These are phyloP conservation scores for Aspergillus felis DNA, from an alignment of 2,329 filamentous ascomycete genomes.

Conservation along the genomic window DNA sequence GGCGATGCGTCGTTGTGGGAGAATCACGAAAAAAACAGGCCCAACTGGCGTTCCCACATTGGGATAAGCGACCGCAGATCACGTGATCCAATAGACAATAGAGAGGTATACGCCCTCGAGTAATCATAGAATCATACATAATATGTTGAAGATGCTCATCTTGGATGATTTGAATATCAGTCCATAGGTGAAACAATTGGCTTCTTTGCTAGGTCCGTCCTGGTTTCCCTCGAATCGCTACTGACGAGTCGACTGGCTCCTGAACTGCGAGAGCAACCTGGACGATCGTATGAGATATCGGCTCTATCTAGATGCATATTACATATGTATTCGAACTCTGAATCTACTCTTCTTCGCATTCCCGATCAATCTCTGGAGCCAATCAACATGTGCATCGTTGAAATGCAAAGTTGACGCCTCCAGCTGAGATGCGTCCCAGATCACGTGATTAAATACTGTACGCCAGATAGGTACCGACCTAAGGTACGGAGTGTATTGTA, in stretches of 20 bases:
- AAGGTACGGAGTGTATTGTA: background rate
- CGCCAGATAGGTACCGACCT: no score
- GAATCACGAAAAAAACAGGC: constrained; percentile 31
- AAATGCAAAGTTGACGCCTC: background rate
- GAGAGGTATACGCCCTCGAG: background rate
- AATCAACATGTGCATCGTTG: background rate
- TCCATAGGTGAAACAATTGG: background rate
- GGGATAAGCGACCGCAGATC: constrained; percentile 34
- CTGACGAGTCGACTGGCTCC: background rate
- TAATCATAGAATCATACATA: background rate
- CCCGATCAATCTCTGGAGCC: background rate
- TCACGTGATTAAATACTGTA: background rate
- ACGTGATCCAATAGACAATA: constrained; percentile 18
- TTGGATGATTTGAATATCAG: background rate
- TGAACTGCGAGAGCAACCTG: background rate
- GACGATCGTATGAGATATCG: background rate
- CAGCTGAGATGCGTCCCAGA: background rate
- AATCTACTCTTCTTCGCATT: background rate
- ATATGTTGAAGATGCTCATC: background rate
- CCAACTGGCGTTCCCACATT: constrained; percentile 25
- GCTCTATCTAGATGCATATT: background rate
- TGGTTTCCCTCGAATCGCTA: background rate
- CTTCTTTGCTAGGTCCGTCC: background rate
- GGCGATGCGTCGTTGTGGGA: constrained; percentile 27
- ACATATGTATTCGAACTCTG: background rate